Evolutionary conservation across 2,329 filamentous ascomycete species (phyloP).

Genomic region (Ophiostoma montium): DNA sequence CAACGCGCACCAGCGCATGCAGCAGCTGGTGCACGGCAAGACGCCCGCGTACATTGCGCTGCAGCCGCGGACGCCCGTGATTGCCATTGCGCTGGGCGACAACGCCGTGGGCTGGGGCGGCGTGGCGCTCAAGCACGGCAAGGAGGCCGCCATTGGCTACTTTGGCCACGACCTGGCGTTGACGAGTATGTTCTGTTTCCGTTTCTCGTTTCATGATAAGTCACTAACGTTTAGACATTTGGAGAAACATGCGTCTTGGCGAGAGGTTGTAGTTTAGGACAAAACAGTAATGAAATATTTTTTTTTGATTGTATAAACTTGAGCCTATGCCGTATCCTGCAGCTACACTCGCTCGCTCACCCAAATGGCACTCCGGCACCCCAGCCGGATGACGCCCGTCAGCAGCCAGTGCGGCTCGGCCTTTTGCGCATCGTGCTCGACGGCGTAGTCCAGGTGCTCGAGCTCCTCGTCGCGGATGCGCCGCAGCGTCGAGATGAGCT

Average conservation of each 20-base stretch:
- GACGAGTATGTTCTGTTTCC: conserved; percentile 33
- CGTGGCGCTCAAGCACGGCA: conserved; percentile 42
- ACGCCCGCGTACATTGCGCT: conserved; percentile 35
- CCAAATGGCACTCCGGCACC: conserved; percentile 87
- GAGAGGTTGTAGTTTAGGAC: background rate
- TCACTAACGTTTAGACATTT: conserved; percentile 7
- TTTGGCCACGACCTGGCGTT: conserved; percentile 58
- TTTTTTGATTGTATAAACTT: no score
- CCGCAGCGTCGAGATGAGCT: conserved; percentile 59
- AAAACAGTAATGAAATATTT: background rate
- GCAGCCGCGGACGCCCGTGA: conserved; percentile 45
- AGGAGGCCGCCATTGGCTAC: conserved; percentile 47
- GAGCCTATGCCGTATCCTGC: no score
- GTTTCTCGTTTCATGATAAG: background rate
- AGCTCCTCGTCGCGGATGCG: conserved; percentile 89
- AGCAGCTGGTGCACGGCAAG: conserved; percentile 25
- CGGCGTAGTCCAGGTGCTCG: conserved; percentile 89
- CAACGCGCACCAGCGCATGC: conserved; percentile 53
- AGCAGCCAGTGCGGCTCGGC: conserved; percentile 82
- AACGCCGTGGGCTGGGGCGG: conserved; percentile 49
- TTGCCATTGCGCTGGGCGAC: conserved; percentile 57
- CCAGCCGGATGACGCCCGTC: conserved; percentile 75
- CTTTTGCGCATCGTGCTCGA: conserved; percentile 83
- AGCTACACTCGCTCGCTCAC: conserved; percentile 51
- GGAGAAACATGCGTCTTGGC: conserved; percentile 3